Base-by-base conservation (phyloP, 2,329 filamentous ascomycete genomes). In the Akanthomyces dipterigenus region DNA sequence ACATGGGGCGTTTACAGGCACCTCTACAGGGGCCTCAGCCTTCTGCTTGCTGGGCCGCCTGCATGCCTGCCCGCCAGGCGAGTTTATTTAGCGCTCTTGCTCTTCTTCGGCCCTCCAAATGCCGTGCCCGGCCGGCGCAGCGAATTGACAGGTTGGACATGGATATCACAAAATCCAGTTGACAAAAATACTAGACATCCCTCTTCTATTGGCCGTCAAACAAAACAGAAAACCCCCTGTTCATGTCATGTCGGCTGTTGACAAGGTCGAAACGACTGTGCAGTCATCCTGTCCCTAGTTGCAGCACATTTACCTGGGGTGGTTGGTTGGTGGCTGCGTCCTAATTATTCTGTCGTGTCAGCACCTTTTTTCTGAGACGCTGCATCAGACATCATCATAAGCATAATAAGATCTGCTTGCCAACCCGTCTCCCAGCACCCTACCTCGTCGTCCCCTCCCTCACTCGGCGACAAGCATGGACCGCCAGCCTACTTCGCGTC, bases 41-140 rank as follows among this genome's bases (percentile, higher is more conserved):
- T 34, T 34, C 31, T 40, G 48, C 24, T 34, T 50, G 56, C 46
- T 59, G 24, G n/a, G 46, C 28, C 24, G 56, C 46, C 56, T 51
- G 56, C 45, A 22, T 34, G 31, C 31, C 31, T 9, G 54, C 42
- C 54, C 48, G 36, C 24, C 22, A 20, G 18, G 46, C 18, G 5
- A 16, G 14, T 38, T 38, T 16, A 16, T 38, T 38, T 38, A 38
- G 36, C 36, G 14, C 36, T 38, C 36, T 18, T 49, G 7, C 45
- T 14, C 18, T 40, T 53, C 42, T 55, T 60, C 57, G 57, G 57
- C 5, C 24, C 40, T 50, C 40, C 38, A 60, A 46, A 18, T 60
- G 57, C 57, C 57, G 57, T 54, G 48, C 26, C 48, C n/a, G n/a
- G n/a, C 57, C 48, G 48, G 57, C 48, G 12, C n/a, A 38, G 38